Base-by-base conservation (phyloP, 176 grass and related monocot genomes). In the Puccinellia tenuiflora region DNA sequence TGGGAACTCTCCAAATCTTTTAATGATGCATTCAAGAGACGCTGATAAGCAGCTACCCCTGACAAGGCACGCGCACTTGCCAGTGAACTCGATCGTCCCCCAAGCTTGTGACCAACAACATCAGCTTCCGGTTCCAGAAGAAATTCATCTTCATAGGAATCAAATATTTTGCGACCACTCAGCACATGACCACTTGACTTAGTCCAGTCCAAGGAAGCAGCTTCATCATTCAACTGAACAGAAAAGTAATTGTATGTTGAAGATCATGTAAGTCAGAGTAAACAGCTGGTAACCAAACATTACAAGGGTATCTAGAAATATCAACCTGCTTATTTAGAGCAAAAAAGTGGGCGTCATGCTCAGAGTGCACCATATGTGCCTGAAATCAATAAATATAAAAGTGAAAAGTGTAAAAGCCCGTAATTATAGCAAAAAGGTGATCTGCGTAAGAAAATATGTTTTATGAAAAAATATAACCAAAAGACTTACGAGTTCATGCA, bases 281-380 rank as follows among this genome's bases (percentile, higher is more conserved):
- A 75, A 77, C 28, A 77, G 18, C 70, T 43, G 26, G 35, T 7
- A 76, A 68, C 17, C 9, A 37, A 82, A 53, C 0, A 55, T 69
- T n/a, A 43, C 9, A 22, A 4, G 35, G 31, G 30, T 18, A 70
- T 57, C 20, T 20, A 69, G 75, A 51, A 6, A 85, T 76, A 78
- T 72, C 14, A 25, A 99, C 93, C 89, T 94, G 93, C 61, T 93
- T 99, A 83, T 99, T 96, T 90, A 99, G 87, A 72, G 93, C 87
- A 89, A 99, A 99, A 72, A 99, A 99, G 16, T 89, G 84, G 20
- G 91, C 83, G 87, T 99, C 96, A 81, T 99, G 96, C 85, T 99
- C 91, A 39, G 90, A 92, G 42, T 96, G 89, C 67, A 99, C 93
- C 96, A 96, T 99, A 83, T 99, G 96, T 34, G 93, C 93, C 93